Conservation (phyloP, 2,329 filamentous ascomycete species). For the Penicillium sp. region DNA sequence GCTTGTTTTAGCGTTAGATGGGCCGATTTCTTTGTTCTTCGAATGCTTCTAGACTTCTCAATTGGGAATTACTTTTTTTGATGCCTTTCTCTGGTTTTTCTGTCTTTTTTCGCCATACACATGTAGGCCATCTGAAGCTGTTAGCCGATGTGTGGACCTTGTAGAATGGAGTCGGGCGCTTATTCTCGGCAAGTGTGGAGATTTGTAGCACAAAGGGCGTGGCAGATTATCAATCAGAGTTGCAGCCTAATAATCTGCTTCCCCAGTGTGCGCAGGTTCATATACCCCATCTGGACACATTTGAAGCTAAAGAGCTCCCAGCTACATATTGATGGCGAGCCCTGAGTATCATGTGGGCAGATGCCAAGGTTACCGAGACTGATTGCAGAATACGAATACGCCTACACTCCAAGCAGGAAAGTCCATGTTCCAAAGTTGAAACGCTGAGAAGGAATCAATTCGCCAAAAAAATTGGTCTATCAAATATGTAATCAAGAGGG, state of each 20-base stretch:
- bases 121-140: not conserved
- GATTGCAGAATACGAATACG: no score
- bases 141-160: not conserved
- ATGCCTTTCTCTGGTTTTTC: not conserved
- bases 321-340: no score
- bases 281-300: no score
- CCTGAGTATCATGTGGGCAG: no score
- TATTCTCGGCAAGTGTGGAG: slow-evolving; percentile 3
- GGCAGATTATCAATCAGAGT: not conserved
- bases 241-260: no score
- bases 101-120: not conserved
- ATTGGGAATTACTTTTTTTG: not conserved
- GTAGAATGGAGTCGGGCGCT: not conserved
- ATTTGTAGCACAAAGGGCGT: slow-evolving; percentile 1
- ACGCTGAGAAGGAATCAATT: not conserved
- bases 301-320: no score
- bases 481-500: not conserved
- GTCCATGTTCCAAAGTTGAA: not conserved
- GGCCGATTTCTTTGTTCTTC: not conserved
- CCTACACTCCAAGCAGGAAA: not conserved
- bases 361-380: no score
- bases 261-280: no score
- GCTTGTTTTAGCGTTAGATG: not conserved
- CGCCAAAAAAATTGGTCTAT: slow-evolving; percentile 1
- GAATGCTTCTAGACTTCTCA: not conserved